Percentiles rank a stretch among this genome's conserved stretches.
phyloP scores from a whole-genome alignment of 768 basidiomycete genomes.

The Naganishia kalamii region DNA sequence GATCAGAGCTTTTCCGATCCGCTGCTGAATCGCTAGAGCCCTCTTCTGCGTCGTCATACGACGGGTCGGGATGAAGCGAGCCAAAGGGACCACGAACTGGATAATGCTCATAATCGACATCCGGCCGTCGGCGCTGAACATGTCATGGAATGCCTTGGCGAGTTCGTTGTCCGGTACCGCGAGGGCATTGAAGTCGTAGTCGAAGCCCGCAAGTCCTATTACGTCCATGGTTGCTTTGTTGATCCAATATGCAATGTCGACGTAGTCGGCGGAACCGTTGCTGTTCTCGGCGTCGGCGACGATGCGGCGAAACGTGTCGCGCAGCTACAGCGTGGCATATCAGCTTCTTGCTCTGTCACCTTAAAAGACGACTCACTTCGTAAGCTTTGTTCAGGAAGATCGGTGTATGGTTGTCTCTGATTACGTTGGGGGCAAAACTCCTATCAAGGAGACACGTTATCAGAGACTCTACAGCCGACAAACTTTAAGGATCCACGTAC shows the following conservation, averaged over 20 bases:
- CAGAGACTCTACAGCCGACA: neutral
- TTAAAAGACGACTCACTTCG: slow-evolving; percentile 48
- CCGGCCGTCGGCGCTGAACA: slow-evolving; percentile 30
- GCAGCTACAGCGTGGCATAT: neutral
- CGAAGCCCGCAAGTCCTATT: slow-evolving; percentile 71
- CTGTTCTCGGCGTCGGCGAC: slow-evolving; percentile 21
- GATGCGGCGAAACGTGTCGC: slow-evolving; percentile 3
- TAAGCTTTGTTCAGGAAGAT: slow-evolving; percentile 59
- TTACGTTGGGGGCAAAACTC: slow-evolving; percentile 54
- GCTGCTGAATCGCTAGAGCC: slow-evolving; percentile 1
- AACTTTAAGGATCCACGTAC: neutral
- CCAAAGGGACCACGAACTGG: neutral
- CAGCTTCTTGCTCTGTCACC: neutral
- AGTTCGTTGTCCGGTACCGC: slow-evolving; percentile 78
- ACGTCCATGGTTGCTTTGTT: slow-evolving; percentile 67
- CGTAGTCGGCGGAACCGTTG: slow-evolving; percentile 23
- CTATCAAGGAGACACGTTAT: slow-evolving; percentile 48
- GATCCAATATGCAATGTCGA: slow-evolving; percentile 63
- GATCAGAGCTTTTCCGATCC: slow-evolving; percentile 54
- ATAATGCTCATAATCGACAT: slow-evolving; percentile 49
- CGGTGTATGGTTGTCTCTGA: slow-evolving; percentile 52
- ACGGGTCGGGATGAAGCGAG: neutral
- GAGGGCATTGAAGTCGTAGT: slow-evolving; percentile 73
- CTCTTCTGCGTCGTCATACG: slow-evolving; percentile 6
- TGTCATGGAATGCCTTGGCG: slow-evolving; percentile 58